phyloP scores from a whole-genome alignment of 83 land plant genomes.

The Diphasiastrum complanatum region DNA sequence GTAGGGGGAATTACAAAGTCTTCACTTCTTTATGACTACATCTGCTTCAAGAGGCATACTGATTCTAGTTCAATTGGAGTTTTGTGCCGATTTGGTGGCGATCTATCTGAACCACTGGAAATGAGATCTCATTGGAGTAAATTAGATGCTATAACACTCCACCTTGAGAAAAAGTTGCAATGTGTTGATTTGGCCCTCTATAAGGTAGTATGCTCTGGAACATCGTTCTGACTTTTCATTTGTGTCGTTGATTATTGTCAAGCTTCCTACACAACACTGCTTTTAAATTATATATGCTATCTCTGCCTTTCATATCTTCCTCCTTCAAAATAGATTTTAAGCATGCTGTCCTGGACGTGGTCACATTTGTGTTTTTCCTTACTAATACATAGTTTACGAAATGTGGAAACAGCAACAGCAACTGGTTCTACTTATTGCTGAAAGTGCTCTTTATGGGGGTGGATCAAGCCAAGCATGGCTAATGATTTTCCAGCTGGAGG shows the following conservation, averaged over 20 bases:
- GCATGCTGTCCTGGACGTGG: no score
- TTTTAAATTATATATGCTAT: no score
- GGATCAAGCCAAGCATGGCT: slow-evolving; percentile 22
- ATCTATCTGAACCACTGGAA: slow-evolving; percentile 1
- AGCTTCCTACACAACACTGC: no score
- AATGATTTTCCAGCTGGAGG: slow-evolving; percentile 31
- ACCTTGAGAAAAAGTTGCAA: slow-evolving; percentile 11
- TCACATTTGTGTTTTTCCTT: no score
- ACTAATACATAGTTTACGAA: neutral
- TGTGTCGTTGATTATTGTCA: neutral
- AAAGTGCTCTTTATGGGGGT: slow-evolving; percentile 12
- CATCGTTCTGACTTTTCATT: neutral
- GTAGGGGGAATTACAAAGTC: neutral
- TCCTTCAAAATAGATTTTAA: no score
- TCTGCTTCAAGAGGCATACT: slow-evolving; percentile 11
- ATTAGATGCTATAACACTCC: slow-evolving; percentile 25
- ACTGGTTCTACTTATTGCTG: slow-evolving; percentile 22
- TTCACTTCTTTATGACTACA: slow-evolving; percentile 13
- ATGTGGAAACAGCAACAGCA: slow-evolving; percentile 29
- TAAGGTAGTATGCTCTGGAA: slow-evolving; percentile 25
- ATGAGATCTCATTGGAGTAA: neutral
- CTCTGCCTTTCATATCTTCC: no score
- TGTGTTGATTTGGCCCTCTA: slow-evolving; percentile 39
- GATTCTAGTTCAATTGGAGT: neutral
- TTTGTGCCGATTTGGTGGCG: slow-evolving; percentile 23